A percentile compares a stretch with the other conserved stretches of the same genome.
These are phyloP conservation scores for Adansonia gregorii DNA, from an alignment of 441 rosid species.

Conservation along the genomic window DNA sequence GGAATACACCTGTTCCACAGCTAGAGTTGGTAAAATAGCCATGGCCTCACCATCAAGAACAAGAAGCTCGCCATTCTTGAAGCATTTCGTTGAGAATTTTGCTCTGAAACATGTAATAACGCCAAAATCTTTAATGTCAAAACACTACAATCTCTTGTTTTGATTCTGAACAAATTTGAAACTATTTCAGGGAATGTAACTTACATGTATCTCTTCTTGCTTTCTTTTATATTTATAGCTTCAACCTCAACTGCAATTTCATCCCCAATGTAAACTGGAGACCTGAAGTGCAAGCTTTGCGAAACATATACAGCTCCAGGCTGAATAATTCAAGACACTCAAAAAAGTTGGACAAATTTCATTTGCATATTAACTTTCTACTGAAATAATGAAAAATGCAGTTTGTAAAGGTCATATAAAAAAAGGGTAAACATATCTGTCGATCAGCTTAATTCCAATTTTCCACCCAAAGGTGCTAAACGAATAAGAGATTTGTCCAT, in stretches of 20 bases:
- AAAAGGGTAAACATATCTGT: not conserved
- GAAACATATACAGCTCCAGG: constrained; percentile 89
- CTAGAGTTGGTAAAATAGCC: constrained; percentile 59
- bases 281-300: constrained; percentile 75
- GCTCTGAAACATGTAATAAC: constrained; percentile 44
- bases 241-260: constrained; percentile 59
- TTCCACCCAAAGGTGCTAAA: not conserved
- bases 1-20: constrained; percentile 28
- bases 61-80: constrained; percentile 56
- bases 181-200: constrained; percentile 23
- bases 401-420: not conserved
- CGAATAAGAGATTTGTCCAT: not conserved
- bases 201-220: constrained; percentile 67
- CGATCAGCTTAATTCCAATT: not conserved
- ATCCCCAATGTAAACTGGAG: constrained; percentile 73
- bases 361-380: not conserved
- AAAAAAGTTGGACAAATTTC: not conserved
- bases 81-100: constrained; percentile 79
- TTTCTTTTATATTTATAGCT: constrained; percentile 58
- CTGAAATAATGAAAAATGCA: not conserved
- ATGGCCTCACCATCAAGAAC: constrained; percentile 80
- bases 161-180: not conserved
- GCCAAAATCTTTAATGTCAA: not conserved
- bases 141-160: not conserved
- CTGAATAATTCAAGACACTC: constrained; percentile 39